Base-by-base conservation (phyloP, 352 stramenopile genomes). In the Phytophthora constricta region DNA sequence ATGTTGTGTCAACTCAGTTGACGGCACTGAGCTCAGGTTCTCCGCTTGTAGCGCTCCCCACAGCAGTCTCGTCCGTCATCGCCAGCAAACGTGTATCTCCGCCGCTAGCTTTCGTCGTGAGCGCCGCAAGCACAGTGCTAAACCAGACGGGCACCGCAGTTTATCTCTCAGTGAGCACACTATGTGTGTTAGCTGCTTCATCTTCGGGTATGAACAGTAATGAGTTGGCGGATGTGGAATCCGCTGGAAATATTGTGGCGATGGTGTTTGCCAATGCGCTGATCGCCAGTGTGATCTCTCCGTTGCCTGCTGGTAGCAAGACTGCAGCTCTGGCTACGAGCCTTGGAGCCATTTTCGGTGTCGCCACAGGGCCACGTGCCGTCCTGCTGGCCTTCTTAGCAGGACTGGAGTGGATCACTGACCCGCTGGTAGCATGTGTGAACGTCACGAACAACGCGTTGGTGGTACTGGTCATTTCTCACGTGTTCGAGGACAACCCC, bases 131-230 rank as follows among this genome's bases (percentile, higher is more conserved):
- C 19, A 57, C 68, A 0, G 71, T 79, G 17, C 59, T 92, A 22
- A 90, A 89, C 72, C 86, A 90, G 71, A 84, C 72, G n/a, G 84
- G 84, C 37, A 85, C 70, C 8, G 84, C 80, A 5, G 20, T 87
- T 31, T 90, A 89, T 31, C 45, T 90, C 16, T 83, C 84, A 0
- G 64, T 82, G 5, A 73, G 63, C 31, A 78, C 68, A 1, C 50
- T 87, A 7, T 92, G 86, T 59, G 64, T 88, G 20, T 42, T 90
- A 14, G 65, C 59, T n/a, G 56, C 68, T 54, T 72, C 69, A 10
- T 20, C 50, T 16, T 58, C 62, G 41, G 54, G 43, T 22, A 58
- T 62, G 63, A 58, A 25, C 31, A 55, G 37, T 34, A 55, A 52
- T 5, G 63, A 59, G 51, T 20, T 42, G 72, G 66, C 3, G 57